Conservation (phyloP, 108 stramenopile genomes). For the Nitzschia sp. region DNA sequence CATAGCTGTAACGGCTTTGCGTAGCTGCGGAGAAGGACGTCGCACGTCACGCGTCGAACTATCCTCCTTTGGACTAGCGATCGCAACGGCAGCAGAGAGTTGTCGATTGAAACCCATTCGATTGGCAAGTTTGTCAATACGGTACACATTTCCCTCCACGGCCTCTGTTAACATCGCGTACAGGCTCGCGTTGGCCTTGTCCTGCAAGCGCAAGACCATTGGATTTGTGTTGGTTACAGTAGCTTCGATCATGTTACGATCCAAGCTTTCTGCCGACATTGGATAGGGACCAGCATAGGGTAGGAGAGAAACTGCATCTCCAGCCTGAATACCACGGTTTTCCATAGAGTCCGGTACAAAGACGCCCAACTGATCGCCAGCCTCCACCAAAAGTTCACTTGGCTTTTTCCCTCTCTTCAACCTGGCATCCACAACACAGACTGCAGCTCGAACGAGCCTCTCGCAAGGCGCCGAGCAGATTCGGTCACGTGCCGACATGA, state of each 20-base stretch:
- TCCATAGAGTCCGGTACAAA: constrained; percentile 90
- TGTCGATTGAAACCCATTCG: constrained; percentile 94
- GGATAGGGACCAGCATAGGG: constrained; percentile 93
- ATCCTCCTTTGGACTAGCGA: constrained; percentile 64
- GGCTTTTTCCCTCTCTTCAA: constrained; percentile 84
- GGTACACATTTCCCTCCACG: constrained; percentile 83
- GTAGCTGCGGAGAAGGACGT: constrained; percentile 77
- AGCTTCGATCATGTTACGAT: constrained; percentile 92
- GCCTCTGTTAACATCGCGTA: constrained; percentile 76
- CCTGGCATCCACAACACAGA: constrained; percentile 88
- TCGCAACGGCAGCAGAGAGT: constrained; percentile 74
- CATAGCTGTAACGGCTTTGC: constrained; percentile 92
- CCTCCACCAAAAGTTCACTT: constrained; percentile 78
- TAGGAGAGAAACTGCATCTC: constrained; percentile 88
- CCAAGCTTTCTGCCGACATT: constrained; percentile 88
- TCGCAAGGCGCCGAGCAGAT: constrained; percentile 92
- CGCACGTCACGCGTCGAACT: constrained; percentile 46
- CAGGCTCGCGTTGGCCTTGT: constrained; percentile 79
- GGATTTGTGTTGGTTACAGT: constrained; percentile 83
- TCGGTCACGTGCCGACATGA: constrained; percentile 86
- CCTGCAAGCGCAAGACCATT: constrained; percentile 84
- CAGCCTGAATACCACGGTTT: constrained; percentile 89
- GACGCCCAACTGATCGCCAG: constrained; percentile 87
- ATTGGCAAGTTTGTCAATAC: constrained; percentile 92
- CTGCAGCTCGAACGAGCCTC: constrained; percentile 75